Evolutionary conservation across 169 alveolate species (phyloP), one percentile per base, ranked within the genome.

Genomic region (Condylostoma magnum): DNA sequence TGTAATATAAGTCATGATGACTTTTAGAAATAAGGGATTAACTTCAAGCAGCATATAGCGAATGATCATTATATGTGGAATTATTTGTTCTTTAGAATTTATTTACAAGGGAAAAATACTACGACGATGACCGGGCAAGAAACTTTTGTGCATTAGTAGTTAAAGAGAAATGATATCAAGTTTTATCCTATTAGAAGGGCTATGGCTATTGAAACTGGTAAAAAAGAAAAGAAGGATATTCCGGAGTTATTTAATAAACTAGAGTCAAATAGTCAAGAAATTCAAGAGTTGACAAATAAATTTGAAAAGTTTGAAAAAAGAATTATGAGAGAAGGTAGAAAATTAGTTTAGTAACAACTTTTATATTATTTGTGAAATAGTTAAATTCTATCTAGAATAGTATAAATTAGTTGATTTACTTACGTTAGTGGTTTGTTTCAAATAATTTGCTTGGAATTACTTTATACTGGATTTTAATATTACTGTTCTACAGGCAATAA

Each of bases 61-160:
- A 53, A 43, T 0, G 92, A 91, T 56, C 96, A 91, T 75, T 69
- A 77, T 50, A 69, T 91, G 81, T 91, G 92, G 91, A 69, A 86
- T 68, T 91, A 88, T 76, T 74, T 91, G 38, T 85, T 72, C 69
- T 87, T 80, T 83, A 85, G 85, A 41, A 86, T 89, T 0, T 85
- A 85, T 69, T 65, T 91, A 44, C 65, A 82, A 60, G 56, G 69
- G 54, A 91, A 87, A 60, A 90, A 87, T 44, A 82, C 84, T 4
- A 85, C 93, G 37, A 94, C 87, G 33, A 78, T 77, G 46, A 83
- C 93, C 55, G 96, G 96, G 25, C 79, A 87, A 38, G 95, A 91
- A 73, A 69, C 86, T 22, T 86, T 82, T 66, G 84, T 88, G 37
- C 68, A 63, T 72, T 88, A 83, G 31, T 76, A 73, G 50, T 53